A percentile compares a stretch with the other conserved stretches of the same genome.
Conservation (phyloP, 352 stramenopile genomes). For the Globisporangium megalacanthum region DNA sequence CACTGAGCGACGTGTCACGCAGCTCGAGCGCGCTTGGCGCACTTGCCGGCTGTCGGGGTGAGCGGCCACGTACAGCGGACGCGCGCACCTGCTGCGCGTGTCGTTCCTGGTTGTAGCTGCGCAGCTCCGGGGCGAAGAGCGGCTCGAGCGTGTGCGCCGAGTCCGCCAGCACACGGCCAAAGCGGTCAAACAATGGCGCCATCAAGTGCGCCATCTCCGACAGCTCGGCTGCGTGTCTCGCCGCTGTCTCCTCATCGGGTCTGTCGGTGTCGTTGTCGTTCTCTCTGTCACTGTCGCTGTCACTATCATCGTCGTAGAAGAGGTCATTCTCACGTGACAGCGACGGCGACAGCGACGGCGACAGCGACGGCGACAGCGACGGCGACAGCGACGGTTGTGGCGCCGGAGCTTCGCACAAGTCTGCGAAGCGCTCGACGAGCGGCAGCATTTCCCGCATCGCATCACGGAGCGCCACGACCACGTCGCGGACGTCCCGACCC, state of each 20-base stretch:
- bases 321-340: not conserved
- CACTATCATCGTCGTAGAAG: not conserved
- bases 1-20: constrained; percentile 39
- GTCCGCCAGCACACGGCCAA: constrained; percentile 69
- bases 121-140: constrained; percentile 49
- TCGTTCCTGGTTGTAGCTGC: constrained; percentile 27
- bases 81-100: constrained; percentile 23
- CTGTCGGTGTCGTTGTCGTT: not conserved
- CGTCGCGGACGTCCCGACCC: constrained; percentile 31
- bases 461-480: constrained; percentile 55
- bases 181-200: constrained; percentile 73
- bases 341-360: too few relatives aligned
- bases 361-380: not conserved
- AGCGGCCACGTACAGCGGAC: not conserved
- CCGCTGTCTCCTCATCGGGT: not conserved
- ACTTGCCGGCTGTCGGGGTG: not conserved
- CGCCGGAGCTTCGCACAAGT: constrained; percentile 45
- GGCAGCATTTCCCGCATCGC: constrained; percentile 70
- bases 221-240: constrained; percentile 19
- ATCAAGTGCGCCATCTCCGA: constrained; percentile 68
- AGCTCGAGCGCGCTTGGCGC: constrained; percentile 19
- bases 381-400: not conserved
- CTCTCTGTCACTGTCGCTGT: not conserved
- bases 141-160: constrained; percentile 56
- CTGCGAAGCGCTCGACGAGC: constrained; percentile 56